These are phyloP conservation scores for Colletotrichum orchidophilum DNA, from an alignment of 2,329 filamentous ascomycete genomes.

Conservation along the genomic window DNA sequence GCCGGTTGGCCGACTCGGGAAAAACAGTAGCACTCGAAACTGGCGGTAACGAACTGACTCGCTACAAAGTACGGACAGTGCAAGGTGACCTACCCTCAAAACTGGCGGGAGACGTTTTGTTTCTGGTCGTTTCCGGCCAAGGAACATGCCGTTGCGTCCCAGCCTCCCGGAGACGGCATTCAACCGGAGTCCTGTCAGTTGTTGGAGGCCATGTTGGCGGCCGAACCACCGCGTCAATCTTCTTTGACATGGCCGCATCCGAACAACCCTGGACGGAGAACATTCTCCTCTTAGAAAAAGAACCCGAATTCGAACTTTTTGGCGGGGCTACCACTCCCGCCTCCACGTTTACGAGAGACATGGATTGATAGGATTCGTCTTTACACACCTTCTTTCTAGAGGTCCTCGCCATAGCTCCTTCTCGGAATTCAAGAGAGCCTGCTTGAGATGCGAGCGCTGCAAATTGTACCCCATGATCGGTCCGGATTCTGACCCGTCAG, in stretches of 20 bases:
- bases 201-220: background rate
- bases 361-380: background rate
- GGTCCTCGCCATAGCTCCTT: slow-evolving; percentile 10
- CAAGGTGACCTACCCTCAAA: background rate
- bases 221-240: background rate
- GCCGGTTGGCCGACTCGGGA: slow-evolving; percentile 5
- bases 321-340: background rate
- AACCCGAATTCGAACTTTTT: slow-evolving; percentile 23
- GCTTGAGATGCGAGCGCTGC: background rate
- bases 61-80: background rate
- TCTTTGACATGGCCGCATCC: slow-evolving; percentile 6
- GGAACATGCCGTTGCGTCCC: background rate
- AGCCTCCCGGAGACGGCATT: background rate
- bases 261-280: background rate
- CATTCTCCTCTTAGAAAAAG: slow-evolving; percentile 3
- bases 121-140: slow-evolving; percentile 2
- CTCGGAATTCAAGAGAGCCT: background rate
- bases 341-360: slow-evolving; percentile 10
- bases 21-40: slow-evolving; percentile 14
- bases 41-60: slow-evolving; percentile 22
- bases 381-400: background rate
- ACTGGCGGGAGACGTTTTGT: background rate
- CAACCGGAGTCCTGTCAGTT: background rate
- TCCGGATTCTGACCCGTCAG: background rate
- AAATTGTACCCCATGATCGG: background rate